Evolutionary conservation across 768 basidiomycete species (phyloP).

Genomic region (Sutorius australiensis): DNA sequence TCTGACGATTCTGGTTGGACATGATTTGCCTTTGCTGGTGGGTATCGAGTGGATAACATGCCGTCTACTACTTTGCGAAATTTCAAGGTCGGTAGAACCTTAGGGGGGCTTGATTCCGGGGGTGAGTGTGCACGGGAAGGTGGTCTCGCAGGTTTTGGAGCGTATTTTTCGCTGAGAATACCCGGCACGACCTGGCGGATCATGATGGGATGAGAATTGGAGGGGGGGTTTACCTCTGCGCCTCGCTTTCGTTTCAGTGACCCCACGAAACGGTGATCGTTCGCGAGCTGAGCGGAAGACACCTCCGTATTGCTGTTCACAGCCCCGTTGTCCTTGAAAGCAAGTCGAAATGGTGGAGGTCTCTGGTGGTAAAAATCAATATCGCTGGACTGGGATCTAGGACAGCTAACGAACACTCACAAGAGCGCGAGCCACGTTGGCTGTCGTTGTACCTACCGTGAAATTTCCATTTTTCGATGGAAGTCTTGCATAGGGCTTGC

Average conservation of each 20-base stretch:
- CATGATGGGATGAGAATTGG: slow-evolving; percentile 27
- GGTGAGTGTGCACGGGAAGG: slow-evolving; percentile 10
- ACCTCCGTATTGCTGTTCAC: slow-evolving; percentile 11
- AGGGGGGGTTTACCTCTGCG: slow-evolving; percentile 12
- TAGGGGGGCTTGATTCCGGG: slow-evolving; percentile 18
- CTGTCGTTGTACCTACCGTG: slow-evolving; percentile 4
- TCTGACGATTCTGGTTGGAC: slow-evolving; percentile 4
- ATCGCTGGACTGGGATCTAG: neutral
- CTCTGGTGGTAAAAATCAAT: slow-evolving; percentile 4
- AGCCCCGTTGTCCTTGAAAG: slow-evolving; percentile 6
- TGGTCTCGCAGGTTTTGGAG: slow-evolving; percentile 21
- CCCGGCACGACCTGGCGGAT: slow-evolving; percentile 37
- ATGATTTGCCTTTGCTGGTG: slow-evolving; percentile 15
- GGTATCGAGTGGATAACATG: slow-evolving; percentile 31
- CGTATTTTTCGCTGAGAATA: slow-evolving; percentile 29
- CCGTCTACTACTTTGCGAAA: slow-evolving; percentile 41
- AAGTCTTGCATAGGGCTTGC: slow-evolving; percentile 55
- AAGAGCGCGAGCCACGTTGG: slow-evolving; percentile 2
- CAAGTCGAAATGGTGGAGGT: slow-evolving; percentile 8
- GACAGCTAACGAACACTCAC: slow-evolving; percentile 14
- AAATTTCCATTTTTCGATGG: slow-evolving; percentile 5
- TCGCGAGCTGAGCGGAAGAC: slow-evolving; percentile 4
- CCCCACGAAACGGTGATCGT: slow-evolving; percentile 7
- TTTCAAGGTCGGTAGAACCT: slow-evolving; percentile 28
- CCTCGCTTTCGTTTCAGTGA: slow-evolving; percentile 34